Conservation (phyloP, 169 alveolate genomes). For the Eimeria sp. region DNA sequence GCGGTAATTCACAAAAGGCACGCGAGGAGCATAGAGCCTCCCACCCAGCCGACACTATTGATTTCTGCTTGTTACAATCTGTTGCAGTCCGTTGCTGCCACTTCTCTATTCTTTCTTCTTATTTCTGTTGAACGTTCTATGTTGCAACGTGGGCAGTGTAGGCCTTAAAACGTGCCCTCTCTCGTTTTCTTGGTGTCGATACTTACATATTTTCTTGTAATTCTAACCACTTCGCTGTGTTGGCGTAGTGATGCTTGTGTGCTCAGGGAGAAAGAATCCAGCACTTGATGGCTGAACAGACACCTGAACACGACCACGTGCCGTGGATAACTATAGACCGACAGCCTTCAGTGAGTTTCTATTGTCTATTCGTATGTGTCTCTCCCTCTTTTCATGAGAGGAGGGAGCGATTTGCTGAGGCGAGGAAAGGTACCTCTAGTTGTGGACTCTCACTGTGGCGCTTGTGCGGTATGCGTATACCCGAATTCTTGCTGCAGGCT, state of each 20-base stretch:
- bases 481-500: neutral
- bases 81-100: too few relatives aligned
- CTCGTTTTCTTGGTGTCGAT: neutral
- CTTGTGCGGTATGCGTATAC: neutral
- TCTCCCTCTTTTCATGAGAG: neutral
- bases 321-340: constrained; percentile 47
- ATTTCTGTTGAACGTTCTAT: too few relatives aligned
- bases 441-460: neutral
- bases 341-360: constrained; percentile 3
- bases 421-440: neutral
- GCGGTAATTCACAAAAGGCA: neutral
- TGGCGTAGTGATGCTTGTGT: neutral
- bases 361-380: neutral
- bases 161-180: too few relatives aligned
- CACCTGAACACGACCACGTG: constrained; percentile 47
- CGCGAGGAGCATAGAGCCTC: neutral
- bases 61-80: too few relatives aligned
- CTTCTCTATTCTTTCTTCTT: too few relatives aligned
- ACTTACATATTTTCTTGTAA: neutral
- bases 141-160: too few relatives aligned
- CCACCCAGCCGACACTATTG: too few relatives aligned
- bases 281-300: constrained; percentile 53
- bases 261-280: constrained; percentile 33
- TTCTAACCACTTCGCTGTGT: neutral
- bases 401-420: neutral